Evolutionary conservation across 1,139 yeast species (phyloP).

Genomic region (Hemisphaericaspora xylofermentans): DNA sequence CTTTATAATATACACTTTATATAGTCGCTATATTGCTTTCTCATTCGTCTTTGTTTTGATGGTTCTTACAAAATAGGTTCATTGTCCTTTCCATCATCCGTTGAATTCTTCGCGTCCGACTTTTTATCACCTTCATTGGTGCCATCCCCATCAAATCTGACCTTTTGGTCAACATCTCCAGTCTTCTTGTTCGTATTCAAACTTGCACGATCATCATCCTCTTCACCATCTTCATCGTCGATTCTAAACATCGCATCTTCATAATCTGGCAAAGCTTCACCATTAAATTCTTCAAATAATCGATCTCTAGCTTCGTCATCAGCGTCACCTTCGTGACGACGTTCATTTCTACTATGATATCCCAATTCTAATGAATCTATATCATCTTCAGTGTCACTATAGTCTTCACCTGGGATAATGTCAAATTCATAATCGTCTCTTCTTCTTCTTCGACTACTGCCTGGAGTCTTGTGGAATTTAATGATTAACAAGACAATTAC

Average conservation of each 20-base stretch:
- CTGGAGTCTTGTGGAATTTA: slow-evolving; percentile 52
- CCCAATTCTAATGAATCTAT: slow-evolving; percentile 28
- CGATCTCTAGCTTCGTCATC: slow-evolving; percentile 41
- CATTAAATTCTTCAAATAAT: slow-evolving; percentile 41
- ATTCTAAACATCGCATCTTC: slow-evolving; percentile 45
- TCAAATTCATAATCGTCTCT: slow-evolving; percentile 80
- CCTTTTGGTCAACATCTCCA: not conserved
- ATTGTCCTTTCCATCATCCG: no score
- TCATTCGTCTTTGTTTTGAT: not conserved
- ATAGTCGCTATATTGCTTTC: no score
- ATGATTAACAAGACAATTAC: slow-evolving; percentile 52
- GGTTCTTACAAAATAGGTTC: no score
- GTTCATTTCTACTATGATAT: slow-evolving; percentile 15
- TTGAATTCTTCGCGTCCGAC: no score
- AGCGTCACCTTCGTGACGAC: slow-evolving; percentile 14
- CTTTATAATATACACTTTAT: no score
- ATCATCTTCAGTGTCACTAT: slow-evolving; percentile 33
- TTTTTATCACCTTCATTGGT: not conserved
- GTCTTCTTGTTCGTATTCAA: not conserved
- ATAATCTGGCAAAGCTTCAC: slow-evolving; percentile 38
- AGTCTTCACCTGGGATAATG: slow-evolving; percentile 70
- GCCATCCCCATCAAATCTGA: not conserved
- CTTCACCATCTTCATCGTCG: slow-evolving; percentile 37
- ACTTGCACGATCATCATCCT: slow-evolving; percentile 3
- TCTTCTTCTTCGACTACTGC: slow-evolving; percentile 49